Evolutionary conservation across 1,284 basidiomycete species (phyloP).

Genomic region (Kwoniella shivajii): DNA sequence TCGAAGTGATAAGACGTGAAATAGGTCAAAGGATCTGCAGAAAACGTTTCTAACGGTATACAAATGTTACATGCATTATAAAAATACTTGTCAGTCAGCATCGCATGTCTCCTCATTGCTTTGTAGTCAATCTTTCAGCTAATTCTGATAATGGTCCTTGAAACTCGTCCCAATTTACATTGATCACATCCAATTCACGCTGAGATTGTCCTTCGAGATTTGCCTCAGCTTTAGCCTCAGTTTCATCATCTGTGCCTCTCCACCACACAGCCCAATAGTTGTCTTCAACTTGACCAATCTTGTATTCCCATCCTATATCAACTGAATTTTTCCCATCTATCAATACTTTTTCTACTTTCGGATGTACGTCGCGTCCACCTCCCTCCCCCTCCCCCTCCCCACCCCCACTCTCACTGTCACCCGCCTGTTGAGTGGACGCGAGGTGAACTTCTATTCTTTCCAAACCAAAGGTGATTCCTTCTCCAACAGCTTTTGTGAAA

Average conservation of each 20-base stretch:
- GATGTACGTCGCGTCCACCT: background rate
- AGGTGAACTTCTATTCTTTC: conserved; percentile 42
- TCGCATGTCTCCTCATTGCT: too few species aligned
- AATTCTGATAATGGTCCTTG: conserved; percentile 13
- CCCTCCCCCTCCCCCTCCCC: background rate
- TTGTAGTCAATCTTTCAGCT: background rate
- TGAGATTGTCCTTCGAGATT: background rate
- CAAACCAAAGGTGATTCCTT: conserved; percentile 47
- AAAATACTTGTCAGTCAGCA: too few species aligned
- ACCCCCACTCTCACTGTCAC: background rate
- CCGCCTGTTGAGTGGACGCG: background rate
- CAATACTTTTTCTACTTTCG: conserved; percentile 16
- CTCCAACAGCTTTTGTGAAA: conserved; percentile 47
- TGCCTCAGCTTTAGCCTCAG: background rate
- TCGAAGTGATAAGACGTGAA: too few species aligned
- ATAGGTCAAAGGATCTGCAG: too few species aligned
- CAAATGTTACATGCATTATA: background rate
- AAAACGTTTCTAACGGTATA: too few species aligned
- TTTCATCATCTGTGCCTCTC: conserved; percentile 31
- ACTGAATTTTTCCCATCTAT: conserved; percentile 39
- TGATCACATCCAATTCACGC: conserved; percentile 11
- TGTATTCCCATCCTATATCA: conserved; percentile 35
- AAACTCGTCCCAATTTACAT: conserved; percentile 34
- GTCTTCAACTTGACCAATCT: conserved; percentile 24
- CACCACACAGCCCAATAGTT: conserved; percentile 40